Conservation (phyloP, 495 filamentous ascomycete genomes). For the Schizothecium vesticola region DNA sequence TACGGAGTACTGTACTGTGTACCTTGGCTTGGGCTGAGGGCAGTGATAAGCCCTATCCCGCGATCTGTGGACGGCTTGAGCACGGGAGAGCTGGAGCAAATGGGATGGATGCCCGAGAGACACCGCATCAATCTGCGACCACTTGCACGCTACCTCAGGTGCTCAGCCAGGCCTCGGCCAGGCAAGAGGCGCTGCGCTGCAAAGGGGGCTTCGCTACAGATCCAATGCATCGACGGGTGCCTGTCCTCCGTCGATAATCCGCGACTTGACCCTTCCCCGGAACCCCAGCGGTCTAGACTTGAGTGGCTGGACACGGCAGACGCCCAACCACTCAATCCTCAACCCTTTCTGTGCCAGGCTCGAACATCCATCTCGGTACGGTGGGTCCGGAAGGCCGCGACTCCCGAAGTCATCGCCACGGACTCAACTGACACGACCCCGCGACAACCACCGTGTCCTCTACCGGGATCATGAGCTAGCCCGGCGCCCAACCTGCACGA, state of each 20-base stretch:
- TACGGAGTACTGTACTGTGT: too few relatives aligned
- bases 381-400: neutral
- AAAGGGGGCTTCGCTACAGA: conserved; percentile 9
- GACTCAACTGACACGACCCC: neutral
- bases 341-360: neutral
- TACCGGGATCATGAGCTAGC: conserved; percentile 5
- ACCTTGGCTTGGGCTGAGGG: neutral
- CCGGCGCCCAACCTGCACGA: conserved; percentile 6
- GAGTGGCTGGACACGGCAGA: neutral
- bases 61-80: neutral
- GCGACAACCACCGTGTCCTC: conserved; percentile 5
- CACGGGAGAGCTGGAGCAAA: neutral
- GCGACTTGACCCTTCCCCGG: neutral
- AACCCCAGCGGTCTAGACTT: neutral
- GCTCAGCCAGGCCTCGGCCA: conserved; percentile 4
- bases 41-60: conserved; percentile 7
- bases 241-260: neutral
- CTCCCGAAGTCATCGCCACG: neutral
- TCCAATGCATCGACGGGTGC: neutral
- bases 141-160: neutral
- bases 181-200: neutral
- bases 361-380: neutral
- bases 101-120: conserved; percentile 4
- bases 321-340: neutral
- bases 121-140: conserved; percentile 7